Base-by-base conservation (phyloP, 768 basidiomycete species). In the Gloeophyllum trabeum region DNA sequence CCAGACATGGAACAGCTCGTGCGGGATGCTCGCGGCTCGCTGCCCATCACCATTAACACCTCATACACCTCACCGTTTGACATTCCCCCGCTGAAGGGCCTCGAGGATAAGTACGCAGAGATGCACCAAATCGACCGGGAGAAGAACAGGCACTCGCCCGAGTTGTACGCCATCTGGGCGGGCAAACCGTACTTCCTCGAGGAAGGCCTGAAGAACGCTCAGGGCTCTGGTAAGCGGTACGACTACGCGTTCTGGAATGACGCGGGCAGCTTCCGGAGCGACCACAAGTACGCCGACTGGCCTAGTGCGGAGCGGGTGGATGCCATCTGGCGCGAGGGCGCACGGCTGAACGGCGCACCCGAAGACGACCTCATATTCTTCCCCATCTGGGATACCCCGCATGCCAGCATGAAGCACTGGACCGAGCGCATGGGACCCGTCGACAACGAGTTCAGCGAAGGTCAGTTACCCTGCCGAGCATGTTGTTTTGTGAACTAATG, bases 171-270 rank as follows among this genome's bases (percentile, higher is more conserved):
- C 2, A 58, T 75, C 1, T 75, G 74, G 74, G 71, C 71, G 43
- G 65, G 64, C 0, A 77, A 77, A 50, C 64, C 73, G 6, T 75
- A 63, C 52, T 63, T 73, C 37, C 58, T 77, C 28, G 56, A 65
- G 23, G 58, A 67, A 30, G 74, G 65, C 4, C 47, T 68, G 3
- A 47, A 51, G 25, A 60, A 58, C 43, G 57, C 34, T 45, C 39
- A 20, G 13, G 14, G 26, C 13, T 23, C 45, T n/a, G 58, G 58
- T 4, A 50, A 58, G 45, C 42, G 51, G 6, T 76, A 71, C 44
- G 65, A 71, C 19, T 78, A 73, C 54, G 70, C 65, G 1, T 77
- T 79, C 46, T 79, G 75, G 76, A 64, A 58, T 25, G 75, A 78
- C 47, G 73, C 75, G 2, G 74, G 70, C 5, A 70, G 71, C 45